Percentiles rank a stretch among this genome's conserved stretches.
Evolutionary conservation across 2,329 filamentous ascomycete species (phyloP).

Genomic region (Fusarium armeniacum): DNA sequence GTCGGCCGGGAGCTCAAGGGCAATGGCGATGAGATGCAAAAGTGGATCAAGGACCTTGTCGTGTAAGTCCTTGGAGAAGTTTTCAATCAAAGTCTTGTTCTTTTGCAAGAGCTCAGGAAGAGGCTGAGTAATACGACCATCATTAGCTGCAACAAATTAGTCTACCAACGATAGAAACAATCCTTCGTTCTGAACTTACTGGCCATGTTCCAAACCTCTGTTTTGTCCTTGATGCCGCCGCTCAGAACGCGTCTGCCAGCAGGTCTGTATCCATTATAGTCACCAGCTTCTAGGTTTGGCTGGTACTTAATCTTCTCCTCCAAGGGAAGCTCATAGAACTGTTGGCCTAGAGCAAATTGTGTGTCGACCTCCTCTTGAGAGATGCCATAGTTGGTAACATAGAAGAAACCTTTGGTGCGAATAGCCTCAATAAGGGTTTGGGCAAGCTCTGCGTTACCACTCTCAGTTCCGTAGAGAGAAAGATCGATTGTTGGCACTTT

Average conservation of each 20-base stretch:
- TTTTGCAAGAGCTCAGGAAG: not conserved
- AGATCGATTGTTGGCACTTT: conserved; percentile 55
- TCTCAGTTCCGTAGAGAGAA: conserved; percentile 52
- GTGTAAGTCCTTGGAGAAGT: conserved; percentile 57
- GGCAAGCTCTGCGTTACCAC: conserved; percentile 52
- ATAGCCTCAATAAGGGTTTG: conserved; percentile 53
- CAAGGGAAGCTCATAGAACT: conserved; percentile 66
- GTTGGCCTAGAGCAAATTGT: conserved; percentile 71
- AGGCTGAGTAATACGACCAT: conserved; percentile 52
- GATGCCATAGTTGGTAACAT: conserved; percentile 71
- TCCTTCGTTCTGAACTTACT: conserved; percentile 44
- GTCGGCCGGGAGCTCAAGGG: conserved; percentile 72
- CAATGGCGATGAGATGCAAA: conserved; percentile 71
- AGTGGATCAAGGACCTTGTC: conserved; percentile 69
- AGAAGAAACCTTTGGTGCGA: conserved; percentile 53
- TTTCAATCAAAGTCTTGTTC: not conserved
- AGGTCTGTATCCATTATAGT: conserved; percentile 70
- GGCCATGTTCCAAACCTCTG: conserved; percentile 57
- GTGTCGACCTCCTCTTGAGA: conserved; percentile 69
- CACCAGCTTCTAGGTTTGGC: conserved; percentile 62
- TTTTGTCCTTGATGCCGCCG: conserved; percentile 58
- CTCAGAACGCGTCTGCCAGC: conserved; percentile 56
- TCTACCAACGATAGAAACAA: fast-evolving
- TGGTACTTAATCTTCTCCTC: conserved; percentile 72
- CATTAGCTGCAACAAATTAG: conserved; percentile 39